Percentiles rank a stretch among this genome's conserved stretches.
Evolutionary conservation across 352 stramenopile species (phyloP).

Genomic region (Phytophthora quininea): DNA sequence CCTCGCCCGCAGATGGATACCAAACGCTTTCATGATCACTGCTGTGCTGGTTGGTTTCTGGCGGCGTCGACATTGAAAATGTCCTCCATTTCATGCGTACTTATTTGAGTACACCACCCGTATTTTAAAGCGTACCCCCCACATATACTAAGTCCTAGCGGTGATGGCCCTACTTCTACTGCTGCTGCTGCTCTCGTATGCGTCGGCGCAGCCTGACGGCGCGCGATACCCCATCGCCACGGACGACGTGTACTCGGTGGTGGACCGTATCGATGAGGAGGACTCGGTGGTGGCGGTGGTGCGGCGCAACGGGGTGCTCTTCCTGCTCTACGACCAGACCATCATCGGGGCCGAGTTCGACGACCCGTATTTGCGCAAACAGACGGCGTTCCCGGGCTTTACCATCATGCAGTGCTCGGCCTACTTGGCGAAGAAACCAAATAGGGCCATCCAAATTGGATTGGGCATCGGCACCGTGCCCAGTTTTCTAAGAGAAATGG

Average conservation of each 20-base stretch:
- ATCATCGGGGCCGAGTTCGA: slow-evolving; percentile 85
- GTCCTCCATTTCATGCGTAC: too few relatives aligned
- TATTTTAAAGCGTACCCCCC: neutral
- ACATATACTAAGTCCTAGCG: neutral
- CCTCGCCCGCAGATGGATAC: too few relatives aligned
- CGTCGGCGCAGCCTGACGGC: slow-evolving; percentile 6
- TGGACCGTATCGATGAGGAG: slow-evolving; percentile 43
- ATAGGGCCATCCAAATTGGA: slow-evolving; percentile 62
- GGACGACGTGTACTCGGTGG: slow-evolving; percentile 28
- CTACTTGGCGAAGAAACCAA: slow-evolving; percentile 56
- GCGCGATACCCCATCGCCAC: slow-evolving; percentile 8
- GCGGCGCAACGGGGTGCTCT: slow-evolving; percentile 55
- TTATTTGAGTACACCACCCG: too few relatives aligned
- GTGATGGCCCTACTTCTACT: neutral
- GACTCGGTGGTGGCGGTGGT: slow-evolving; percentile 66
- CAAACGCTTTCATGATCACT: too few relatives aligned
- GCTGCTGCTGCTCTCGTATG: slow-evolving; percentile 31
- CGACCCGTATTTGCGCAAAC: slow-evolving; percentile 55
- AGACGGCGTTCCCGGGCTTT: slow-evolving; percentile 67
- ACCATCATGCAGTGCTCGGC: slow-evolving; percentile 80
- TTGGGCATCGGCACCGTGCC: slow-evolving; percentile 77
- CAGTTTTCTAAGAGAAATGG: slow-evolving; percentile 62
- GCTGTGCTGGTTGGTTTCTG: too few relatives aligned
- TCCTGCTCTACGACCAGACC: slow-evolving; percentile 75
- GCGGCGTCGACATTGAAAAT: too few relatives aligned